Evolutionary conservation across 2,329 filamentous ascomycete species (phyloP).

Genomic region (Lachnellula cervina): DNA sequence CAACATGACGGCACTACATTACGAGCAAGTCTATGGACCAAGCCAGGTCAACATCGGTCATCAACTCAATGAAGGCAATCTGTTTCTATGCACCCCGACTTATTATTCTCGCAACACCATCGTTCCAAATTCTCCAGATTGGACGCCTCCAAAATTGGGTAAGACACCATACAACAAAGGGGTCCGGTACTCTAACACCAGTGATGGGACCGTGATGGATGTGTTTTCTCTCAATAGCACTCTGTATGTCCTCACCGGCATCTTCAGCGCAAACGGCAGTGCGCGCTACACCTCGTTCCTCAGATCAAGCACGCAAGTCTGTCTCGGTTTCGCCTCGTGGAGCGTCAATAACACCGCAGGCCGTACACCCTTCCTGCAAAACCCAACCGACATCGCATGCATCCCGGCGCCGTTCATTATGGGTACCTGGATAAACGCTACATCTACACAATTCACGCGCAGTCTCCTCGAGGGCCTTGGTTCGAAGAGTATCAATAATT

Average conservation of each 20-base stretch:
- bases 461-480: neutral
- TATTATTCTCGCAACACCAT: conserved; percentile 6
- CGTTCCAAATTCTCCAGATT: neutral
- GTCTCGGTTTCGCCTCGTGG: conserved; percentile 6
- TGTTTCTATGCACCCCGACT: conserved; percentile 6
- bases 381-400: conserved; percentile 3
- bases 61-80: neutral
- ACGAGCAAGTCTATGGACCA: conserved; percentile 1
- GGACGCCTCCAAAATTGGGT: neutral
- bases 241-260: neutral
- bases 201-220: conserved; percentile 2
- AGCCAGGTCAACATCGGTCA: neutral
- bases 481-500: neutral
- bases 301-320: neutral
- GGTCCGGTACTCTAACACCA: conserved; percentile 1
- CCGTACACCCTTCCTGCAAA: neutral
- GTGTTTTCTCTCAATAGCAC: conserved; percentile 2
- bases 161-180: conserved; percentile 1
- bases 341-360: conserved; percentile 5
- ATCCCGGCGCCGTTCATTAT: neutral
- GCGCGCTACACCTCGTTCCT: conserved; percentile 1
- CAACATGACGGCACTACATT: neutral
- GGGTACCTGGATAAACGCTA: neutral
- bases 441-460: neutral
- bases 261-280: neutral